Conservation (phyloP, 202 grass and related monocot genomes). For the Zizania palustris region DNA sequence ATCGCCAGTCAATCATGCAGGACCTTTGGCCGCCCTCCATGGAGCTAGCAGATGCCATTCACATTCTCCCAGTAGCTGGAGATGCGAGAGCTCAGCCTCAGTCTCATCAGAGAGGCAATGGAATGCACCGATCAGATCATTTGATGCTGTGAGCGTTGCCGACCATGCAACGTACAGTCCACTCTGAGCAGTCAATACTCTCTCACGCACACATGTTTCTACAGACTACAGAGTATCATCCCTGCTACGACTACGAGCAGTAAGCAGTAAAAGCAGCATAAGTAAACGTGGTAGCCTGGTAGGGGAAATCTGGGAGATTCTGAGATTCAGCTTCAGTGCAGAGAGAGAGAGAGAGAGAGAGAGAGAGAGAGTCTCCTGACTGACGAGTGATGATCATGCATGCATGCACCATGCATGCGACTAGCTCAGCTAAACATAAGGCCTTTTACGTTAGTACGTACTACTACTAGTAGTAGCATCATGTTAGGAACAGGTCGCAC, state of each 20-base stretch:
- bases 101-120: neutral
- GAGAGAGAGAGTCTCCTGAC: too few species aligned
- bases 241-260: neutral
- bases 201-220: neutral
- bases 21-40: too few species aligned
- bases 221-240: too few species aligned
- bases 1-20: constrained; percentile 5
- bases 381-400: too few species aligned
- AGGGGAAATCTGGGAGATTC: neutral
- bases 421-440: neutral
- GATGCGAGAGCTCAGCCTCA: too few species aligned
- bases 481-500: neutral
- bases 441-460: neutral
- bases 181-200: neutral
- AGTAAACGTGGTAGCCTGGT: neutral
- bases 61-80: too few species aligned
- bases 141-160: too few species aligned
- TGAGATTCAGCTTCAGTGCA: neutral
- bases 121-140: neutral
- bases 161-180: neutral
- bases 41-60: too few species aligned
- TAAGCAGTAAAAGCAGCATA: neutral
- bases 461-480: neutral
- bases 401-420: too few species aligned
- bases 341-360: too few species aligned